Evolutionary conservation across 1,139 yeast genomes (phyloP).

Genomic region (Geotrichum carabidarum): DNA sequence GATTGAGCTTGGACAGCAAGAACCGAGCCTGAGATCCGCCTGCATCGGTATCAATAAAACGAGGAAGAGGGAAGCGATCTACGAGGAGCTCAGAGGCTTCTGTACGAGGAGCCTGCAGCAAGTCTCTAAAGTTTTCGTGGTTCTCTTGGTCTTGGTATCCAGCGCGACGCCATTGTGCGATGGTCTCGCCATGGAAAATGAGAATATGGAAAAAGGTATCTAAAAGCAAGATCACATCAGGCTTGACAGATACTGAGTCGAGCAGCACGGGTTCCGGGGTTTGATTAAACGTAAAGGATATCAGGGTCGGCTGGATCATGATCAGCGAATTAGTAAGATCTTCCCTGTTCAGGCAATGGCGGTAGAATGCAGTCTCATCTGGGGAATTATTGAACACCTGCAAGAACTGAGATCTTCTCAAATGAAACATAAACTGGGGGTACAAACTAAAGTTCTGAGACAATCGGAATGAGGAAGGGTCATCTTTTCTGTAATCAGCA

Average conservation of each 20-base stretch:
- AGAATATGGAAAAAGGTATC: slow-evolving; percentile 73
- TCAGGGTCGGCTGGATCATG: slow-evolving; percentile 73
- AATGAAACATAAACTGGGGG: slow-evolving; percentile 70
- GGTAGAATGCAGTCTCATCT: slow-evolving; percentile 66
- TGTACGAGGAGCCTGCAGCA: slow-evolving; percentile 58
- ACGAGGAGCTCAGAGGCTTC: slow-evolving; percentile 64
- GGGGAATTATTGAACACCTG: slow-evolving; percentile 74
- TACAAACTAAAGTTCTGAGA: slow-evolving; percentile 64
- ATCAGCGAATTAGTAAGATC: slow-evolving; percentile 60
- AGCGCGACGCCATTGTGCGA: slow-evolving; percentile 65
- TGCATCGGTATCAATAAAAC: slow-evolving; percentile 69
- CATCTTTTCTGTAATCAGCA: slow-evolving; percentile 70
- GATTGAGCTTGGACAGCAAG: slow-evolving; percentile 67
- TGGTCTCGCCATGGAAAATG: slow-evolving; percentile 62
- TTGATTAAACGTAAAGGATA: slow-evolving; percentile 57
- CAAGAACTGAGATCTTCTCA: slow-evolving; percentile 64
- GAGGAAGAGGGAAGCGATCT: slow-evolving; percentile 68
- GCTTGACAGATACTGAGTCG: slow-evolving; percentile 62
- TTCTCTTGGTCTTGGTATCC: slow-evolving; percentile 65
- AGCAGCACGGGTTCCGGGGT: slow-evolving; percentile 61
- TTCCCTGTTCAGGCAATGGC: slow-evolving; percentile 63
- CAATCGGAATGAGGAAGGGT: slow-evolving; percentile 61
- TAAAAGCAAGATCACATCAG: slow-evolving; percentile 54
- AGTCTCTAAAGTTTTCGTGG: slow-evolving; percentile 55
- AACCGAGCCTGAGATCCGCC: slow-evolving; percentile 78